Conservation (phyloP, 2,329 filamentous ascomycete genomes). For the Teratosphaeria viscida region DNA sequence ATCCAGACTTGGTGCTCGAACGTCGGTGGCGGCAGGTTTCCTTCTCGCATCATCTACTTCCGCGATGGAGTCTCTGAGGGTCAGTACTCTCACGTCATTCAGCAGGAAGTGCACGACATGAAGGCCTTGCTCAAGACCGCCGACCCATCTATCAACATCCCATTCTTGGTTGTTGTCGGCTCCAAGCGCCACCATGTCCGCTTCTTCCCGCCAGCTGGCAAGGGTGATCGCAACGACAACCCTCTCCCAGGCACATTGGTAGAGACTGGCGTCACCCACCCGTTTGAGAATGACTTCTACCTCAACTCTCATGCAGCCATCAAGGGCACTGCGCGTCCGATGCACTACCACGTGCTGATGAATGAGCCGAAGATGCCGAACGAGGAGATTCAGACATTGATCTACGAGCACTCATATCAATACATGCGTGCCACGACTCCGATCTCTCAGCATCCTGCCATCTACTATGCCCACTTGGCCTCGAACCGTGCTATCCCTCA, state of each 20-base stretch:
- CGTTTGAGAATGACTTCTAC: slow-evolving; percentile 84
- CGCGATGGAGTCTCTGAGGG: slow-evolving; percentile 87
- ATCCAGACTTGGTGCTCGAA: slow-evolving; percentile 50
- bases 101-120: slow-evolving; percentile 66
- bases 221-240: slow-evolving; percentile 68
- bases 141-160: slow-evolving; percentile 38
- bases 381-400: slow-evolving; percentile 69
- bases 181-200: slow-evolving; percentile 92
- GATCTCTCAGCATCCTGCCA: slow-evolving; percentile 75
- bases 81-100: slow-evolving; percentile 69
- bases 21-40: slow-evolving; percentile 44
- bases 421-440: slow-evolving; percentile 88
- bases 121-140: slow-evolving; percentile 37
- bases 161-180: slow-evolving; percentile 77
- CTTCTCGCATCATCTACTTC: slow-evolving; percentile 77
- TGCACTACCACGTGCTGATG: slow-evolving; percentile 71
- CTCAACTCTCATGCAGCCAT: slow-evolving; percentile 65
- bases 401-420: slow-evolving; percentile 91
- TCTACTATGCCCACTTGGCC: slow-evolving; percentile 93
- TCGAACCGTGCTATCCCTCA: slow-evolving; percentile 71
- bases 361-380: slow-evolving; percentile 64
- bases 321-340: slow-evolving; percentile 85
- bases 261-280: slow-evolving; percentile 81
- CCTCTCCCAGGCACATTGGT: slow-evolving; percentile 77
- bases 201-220: slow-evolving; percentile 64